These are phyloP conservation scores for Ceratocystis cacaofunesta DNA, from an alignment of 2,329 filamentous ascomycete genomes.

Conservation along the genomic window DNA sequence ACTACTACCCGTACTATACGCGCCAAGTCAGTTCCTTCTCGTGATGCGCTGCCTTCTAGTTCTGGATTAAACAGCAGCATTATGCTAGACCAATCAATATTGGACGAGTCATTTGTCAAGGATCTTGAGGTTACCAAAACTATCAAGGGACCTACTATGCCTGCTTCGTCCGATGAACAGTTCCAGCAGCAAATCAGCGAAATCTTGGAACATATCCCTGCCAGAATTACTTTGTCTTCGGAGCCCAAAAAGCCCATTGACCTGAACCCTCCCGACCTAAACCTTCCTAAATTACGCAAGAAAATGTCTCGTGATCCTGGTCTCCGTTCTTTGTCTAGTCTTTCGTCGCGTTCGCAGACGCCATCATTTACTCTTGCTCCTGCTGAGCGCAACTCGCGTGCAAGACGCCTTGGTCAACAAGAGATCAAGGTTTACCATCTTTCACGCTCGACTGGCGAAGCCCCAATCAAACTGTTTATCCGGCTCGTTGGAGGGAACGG, in stretches of 20 bases:
- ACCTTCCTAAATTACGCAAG: slow-evolving; percentile 31
- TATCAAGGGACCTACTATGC: slow-evolving; percentile 19
- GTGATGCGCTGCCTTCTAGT: slow-evolving; percentile 2
- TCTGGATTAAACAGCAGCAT: slow-evolving; percentile 2
- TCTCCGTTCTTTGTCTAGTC: slow-evolving; percentile 36
- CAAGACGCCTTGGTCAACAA: slow-evolving; percentile 33
- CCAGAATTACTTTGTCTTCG: slow-evolving; percentile 58
- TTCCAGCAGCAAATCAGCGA: slow-evolving; percentile 68
- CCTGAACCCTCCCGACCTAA: slow-evolving; percentile 44
- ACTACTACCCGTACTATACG: slow-evolving; percentile 7
- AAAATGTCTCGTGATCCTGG: slow-evolving; percentile 30
- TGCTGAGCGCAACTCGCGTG: slow-evolving; percentile 35
- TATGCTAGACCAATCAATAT: slow-evolving; percentile 22
- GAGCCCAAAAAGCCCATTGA: slow-evolving; percentile 31
- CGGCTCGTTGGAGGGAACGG: slow-evolving; percentile 78
- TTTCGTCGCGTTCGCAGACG: slow-evolving; percentile 43
- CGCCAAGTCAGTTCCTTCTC: slow-evolving; percentile 13
- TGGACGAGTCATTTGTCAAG: slow-evolving; percentile 28
- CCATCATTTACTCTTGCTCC: slow-evolving; percentile 58
- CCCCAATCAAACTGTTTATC: slow-evolving; percentile 89
- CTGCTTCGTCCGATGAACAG: slow-evolving; percentile 38
- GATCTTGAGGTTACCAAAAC: slow-evolving; percentile 31
- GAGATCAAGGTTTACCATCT: slow-evolving; percentile 91
- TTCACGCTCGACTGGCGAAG: slow-evolving; percentile 64
- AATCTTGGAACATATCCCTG: slow-evolving; percentile 63